phyloP scores from a whole-genome alignment of 805 yeast genomes.

The Saccharomyces kudriavzevii region DNA sequence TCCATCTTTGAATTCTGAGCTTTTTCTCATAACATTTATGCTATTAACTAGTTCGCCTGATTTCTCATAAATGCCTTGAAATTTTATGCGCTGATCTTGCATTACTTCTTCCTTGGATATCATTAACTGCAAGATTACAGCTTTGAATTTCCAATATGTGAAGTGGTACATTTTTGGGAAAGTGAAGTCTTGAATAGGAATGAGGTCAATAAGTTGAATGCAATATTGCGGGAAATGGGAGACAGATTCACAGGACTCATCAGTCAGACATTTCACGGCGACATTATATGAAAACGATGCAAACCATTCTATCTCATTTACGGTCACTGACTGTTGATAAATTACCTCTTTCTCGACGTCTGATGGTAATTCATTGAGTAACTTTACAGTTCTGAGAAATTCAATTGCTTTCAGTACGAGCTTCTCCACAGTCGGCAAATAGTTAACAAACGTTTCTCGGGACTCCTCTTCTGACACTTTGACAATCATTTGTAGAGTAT shows the following conservation, averaged over 20 bases:
- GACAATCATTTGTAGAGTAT: slow-evolving; percentile 28
- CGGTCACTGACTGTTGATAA: slow-evolving; percentile 13
- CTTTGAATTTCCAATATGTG: slow-evolving; percentile 21
- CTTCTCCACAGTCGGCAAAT: slow-evolving; percentile 4
- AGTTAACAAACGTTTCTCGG: not conserved
- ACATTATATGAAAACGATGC: slow-evolving; percentile 31
- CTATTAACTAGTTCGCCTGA: slow-evolving; percentile 8
- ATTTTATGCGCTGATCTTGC: slow-evolving; percentile 2
- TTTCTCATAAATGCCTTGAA: slow-evolving; percentile 7
- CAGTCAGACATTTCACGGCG: slow-evolving; percentile 19
- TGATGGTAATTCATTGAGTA: not conserved
- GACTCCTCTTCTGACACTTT: slow-evolving; percentile 17
- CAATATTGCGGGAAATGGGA: slow-evolving; percentile 17
- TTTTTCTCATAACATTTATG: slow-evolving; percentile 9
- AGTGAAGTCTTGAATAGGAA: slow-evolving; percentile 15
- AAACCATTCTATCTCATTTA: slow-evolving; percentile 36
- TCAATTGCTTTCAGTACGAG: slow-evolving; percentile 7
- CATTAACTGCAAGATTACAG: slow-evolving; percentile 13
- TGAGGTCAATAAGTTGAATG: slow-evolving; percentile 9
- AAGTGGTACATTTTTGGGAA: slow-evolving; percentile 20
- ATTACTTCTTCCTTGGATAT: slow-evolving; percentile 3
- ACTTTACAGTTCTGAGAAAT: slow-evolving; percentile 4
- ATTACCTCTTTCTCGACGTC: slow-evolving; percentile 1
- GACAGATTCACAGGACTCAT: slow-evolving; percentile 9
- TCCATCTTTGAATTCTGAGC: slow-evolving; percentile 5